These are phyloP conservation scores for Lonicera japonica DNA, from an alignment of 129 eudicot species.

Conservation along the genomic window DNA sequence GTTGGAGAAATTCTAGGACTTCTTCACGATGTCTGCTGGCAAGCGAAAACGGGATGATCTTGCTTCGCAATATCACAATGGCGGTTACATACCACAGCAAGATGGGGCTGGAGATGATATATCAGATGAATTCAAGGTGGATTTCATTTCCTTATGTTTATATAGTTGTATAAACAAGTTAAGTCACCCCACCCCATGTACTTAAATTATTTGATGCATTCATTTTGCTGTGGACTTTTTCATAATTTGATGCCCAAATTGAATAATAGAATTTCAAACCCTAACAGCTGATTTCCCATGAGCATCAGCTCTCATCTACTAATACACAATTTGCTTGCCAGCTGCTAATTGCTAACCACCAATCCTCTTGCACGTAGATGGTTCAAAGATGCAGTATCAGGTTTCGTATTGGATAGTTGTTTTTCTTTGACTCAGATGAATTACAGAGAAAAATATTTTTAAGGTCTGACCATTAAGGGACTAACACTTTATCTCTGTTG, in stretches of 20 bases:
- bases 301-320: not conserved
- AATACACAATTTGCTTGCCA: not conserved
- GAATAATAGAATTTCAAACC: not conserved
- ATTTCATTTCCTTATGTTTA: not conserved
- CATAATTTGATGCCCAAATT: not conserved
- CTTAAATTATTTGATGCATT: not conserved
- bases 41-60: conserved; percentile 70
- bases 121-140: conserved; percentile 41
- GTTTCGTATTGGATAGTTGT: not conserved
- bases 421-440: no score
- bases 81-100: conserved; percentile 80
- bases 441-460: no score
- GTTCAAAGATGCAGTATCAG: no score
- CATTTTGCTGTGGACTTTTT: not conserved
- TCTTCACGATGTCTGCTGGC: conserved; percentile 48
- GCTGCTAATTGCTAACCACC: not conserved
- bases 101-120: conserved; percentile 67
- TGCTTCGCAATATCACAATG: conserved; percentile 45
- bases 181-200: not conserved
- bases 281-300: not conserved
- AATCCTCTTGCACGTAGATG: not conserved
- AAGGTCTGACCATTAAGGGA: no score
- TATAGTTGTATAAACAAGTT: not conserved
- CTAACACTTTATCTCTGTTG: no score
- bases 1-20: conserved; percentile 30